Base-by-base conservation (phyloP, 2,329 filamentous ascomycete genomes). In the Aaosphaeria arxii region DNA sequence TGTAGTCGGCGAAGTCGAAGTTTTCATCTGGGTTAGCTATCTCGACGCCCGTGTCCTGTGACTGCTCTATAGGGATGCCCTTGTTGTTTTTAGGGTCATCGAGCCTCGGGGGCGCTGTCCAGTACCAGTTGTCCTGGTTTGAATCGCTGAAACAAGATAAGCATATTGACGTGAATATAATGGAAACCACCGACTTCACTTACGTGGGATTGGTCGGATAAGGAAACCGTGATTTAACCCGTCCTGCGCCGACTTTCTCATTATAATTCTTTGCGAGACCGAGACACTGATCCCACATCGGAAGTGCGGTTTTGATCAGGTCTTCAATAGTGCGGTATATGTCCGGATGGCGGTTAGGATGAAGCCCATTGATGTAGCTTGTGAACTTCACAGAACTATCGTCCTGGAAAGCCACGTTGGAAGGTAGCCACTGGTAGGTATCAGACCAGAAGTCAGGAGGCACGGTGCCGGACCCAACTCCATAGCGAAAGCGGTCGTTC, bases 281-380 rank as follows among this genome's bases (percentile, higher is more conserved):
- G 30, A 62, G 49, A 35, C 55, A 58, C 42, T 58, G 56, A 39
- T 63, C 50, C 60, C 60, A 64, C 42, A 57, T 31, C 1, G 61
- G 61, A 4, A 64, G 41, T 4, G 52, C 44, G 3, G 42, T 56
- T 11, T 50, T 46, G n/a, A 64, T 49, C 7, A 65, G 32, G 7
- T 49, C 44, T 38, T 63, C 61, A 11, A 64, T 52, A 1, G 48
- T 50, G 1, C 45, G 41, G 42, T 63, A 63, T 24, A 65, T 51
- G 0, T 52, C 46, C 7, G 51, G 30, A 32, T 59, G 53, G 7
- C 52, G 57, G 4, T 11, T 50, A 11, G 79, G 79, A 50, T 81
- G 77, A 1, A 80, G 58, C 52, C 80, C 81, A 59, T 81, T 81
- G 61, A 81, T 72, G 55, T 82, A 81, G 53, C 75, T 78, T 3